Evolutionary conservation across 306 rosid species (phyloP).

Genomic region (Trifolium pratense): DNA sequence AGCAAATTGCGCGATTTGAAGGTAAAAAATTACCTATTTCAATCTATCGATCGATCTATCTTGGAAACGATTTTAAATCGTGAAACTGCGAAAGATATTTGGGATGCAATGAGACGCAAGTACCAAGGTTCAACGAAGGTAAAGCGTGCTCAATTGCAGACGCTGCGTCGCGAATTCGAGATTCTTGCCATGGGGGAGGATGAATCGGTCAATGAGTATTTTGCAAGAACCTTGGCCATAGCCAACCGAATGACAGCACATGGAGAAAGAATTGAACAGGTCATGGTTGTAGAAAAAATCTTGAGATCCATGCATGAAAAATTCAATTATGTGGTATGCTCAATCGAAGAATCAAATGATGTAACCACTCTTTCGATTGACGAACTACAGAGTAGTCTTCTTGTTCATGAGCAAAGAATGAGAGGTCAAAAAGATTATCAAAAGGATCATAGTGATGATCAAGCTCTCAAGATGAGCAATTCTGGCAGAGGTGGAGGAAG

Average conservation of each 20-base stretch:
- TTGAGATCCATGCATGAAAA: too few species aligned
- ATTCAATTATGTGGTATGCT: too few species aligned
- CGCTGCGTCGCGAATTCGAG: not conserved
- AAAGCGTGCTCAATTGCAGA: not conserved
- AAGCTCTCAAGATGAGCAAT: too few species aligned
- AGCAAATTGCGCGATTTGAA: not conserved
- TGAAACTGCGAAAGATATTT: not conserved
- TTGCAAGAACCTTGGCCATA: not conserved
- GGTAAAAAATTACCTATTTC: not conserved
- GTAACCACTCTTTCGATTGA: too few species aligned
- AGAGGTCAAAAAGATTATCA: too few species aligned
- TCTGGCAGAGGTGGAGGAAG: too few species aligned
- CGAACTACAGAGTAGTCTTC: too few species aligned
- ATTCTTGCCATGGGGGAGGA: not conserved
- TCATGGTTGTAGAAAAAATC: not conserved
- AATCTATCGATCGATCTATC: not conserved
- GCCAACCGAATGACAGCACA: not conserved
- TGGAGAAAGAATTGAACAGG: not conserved
- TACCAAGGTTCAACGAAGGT: not conserved
- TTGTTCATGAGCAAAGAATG: too few species aligned
- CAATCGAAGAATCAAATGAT: too few species aligned
- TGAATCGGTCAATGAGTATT: not conserved
- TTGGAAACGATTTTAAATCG: not conserved
- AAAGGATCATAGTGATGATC: too few species aligned
- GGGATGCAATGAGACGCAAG: not conserved